Evolutionary conservation across 106 monocot genomes (phyloP).

Genomic region (Triglochin maritima): DNA sequence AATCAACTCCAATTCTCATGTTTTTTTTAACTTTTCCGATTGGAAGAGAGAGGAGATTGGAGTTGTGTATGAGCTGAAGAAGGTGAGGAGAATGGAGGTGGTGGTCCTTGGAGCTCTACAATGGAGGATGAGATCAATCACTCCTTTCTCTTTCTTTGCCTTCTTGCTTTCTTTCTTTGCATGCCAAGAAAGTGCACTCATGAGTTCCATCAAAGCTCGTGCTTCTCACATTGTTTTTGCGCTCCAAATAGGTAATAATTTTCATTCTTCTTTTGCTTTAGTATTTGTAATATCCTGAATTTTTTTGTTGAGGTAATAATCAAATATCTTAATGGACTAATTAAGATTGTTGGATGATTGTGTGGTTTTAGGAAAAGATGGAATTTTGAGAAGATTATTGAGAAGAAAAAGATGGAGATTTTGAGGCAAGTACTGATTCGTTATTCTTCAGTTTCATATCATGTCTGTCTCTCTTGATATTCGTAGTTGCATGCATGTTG

Average conservation of each 20-base stretch:
- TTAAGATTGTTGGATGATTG: too few relatives aligned
- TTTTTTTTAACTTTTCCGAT: not conserved
- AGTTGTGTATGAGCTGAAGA: conserved; percentile 47
- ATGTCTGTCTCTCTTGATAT: too few relatives aligned
- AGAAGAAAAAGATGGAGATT: too few relatives aligned
- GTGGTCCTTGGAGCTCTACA: conserved; percentile 56
- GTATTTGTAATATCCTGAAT: too few relatives aligned
- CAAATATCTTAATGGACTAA: too few relatives aligned
- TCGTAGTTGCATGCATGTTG: too few relatives aligned
- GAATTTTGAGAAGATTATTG: too few relatives aligned
- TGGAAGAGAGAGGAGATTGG: conserved; percentile 18
- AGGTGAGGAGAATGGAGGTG: conserved; percentile 74
- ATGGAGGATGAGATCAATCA: conserved; percentile 96
- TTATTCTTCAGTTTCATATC: too few relatives aligned
- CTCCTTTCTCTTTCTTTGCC: conserved; percentile 78
- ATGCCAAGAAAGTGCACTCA: conserved; percentile 21
- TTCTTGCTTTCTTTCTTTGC: conserved; percentile 61
- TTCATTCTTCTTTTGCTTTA: too few relatives aligned
- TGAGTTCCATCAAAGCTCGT: conserved; percentile 44
- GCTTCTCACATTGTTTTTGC: conserved; percentile 44
- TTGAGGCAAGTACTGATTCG: too few relatives aligned
- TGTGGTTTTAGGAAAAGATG: too few relatives aligned
- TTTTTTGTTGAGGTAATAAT: too few relatives aligned
- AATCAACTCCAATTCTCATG: not conserved
- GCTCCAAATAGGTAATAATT: conserved; percentile 44